Evolutionary conservation across 1,284 basidiomycete genomes (phyloP).

Genomic region (Takashimella koratensis): DNA sequence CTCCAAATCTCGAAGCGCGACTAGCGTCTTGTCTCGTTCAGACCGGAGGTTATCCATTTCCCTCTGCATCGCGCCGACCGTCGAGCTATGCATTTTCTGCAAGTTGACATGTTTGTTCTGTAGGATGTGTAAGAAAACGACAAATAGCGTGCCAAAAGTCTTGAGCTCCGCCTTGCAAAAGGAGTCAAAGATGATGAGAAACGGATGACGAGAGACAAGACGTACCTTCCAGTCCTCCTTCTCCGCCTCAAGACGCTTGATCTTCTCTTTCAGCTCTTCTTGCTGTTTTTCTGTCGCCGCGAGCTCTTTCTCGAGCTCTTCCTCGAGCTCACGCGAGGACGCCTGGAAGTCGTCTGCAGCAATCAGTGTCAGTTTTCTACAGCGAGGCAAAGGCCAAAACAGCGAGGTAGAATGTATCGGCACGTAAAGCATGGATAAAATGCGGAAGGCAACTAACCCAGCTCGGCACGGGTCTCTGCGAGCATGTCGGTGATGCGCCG

Average conservation of each 20-base stretch:
- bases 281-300: conserved; percentile 81
- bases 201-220: no score
- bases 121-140: neutral
- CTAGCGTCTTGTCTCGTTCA: conserved; percentile 71
- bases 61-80: conserved; percentile 57
- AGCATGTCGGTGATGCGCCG: conserved; percentile 79
- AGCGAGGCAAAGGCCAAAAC: neutral
- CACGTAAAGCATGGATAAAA: neutral
- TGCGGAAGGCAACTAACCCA: conserved; percentile 52
- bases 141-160: no score
- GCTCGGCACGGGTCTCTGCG: conserved; percentile 75
- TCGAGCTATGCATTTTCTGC: conserved; percentile 84
- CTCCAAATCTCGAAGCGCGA: conserved; percentile 82
- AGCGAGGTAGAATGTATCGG: neutral
- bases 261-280: conserved; percentile 71
- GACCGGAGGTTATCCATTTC: conserved; percentile 77
- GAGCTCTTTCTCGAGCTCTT: conserved; percentile 84
- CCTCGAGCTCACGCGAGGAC: conserved; percentile 87
- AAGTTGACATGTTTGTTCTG: conserved; percentile 83
- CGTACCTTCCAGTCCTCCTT: conserved; percentile 88
- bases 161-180: no score
- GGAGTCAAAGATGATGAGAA: no score
- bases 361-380: conserved; percentile 5
- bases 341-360: conserved; percentile 74
- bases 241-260: conserved; percentile 69